Evolutionary conservation across 768 basidiomycete genomes (phyloP).

Genomic region (Auricularia cornea): DNA sequence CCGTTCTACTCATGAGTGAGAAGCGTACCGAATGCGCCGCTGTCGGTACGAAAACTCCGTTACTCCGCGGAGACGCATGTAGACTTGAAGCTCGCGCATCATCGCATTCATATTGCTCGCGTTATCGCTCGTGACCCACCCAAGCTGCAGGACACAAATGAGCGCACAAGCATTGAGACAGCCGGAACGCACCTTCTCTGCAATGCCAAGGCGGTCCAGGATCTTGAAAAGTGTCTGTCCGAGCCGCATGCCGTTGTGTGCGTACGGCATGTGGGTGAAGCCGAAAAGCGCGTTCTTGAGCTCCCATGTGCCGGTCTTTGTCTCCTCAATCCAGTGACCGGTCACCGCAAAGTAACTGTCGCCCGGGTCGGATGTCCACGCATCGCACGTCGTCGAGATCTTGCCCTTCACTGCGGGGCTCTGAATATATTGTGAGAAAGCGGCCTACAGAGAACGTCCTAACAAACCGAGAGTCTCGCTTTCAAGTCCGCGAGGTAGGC

Average conservation of each 20-base stretch:
- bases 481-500: slow-evolving; percentile 4
- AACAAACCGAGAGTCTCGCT: slow-evolving; percentile 15
- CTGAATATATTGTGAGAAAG: slow-evolving; percentile 1
- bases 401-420: slow-evolving; percentile 15
- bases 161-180: not conserved
- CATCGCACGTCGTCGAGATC: slow-evolving; percentile 30
- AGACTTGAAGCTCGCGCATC: slow-evolving; percentile 18
- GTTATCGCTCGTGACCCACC: slow-evolving; percentile 31
- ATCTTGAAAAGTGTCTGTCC: slow-evolving; percentile 33
- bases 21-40: slow-evolving; percentile 13
- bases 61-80: slow-evolving; percentile 2
- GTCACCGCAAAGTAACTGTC: slow-evolving; percentile 2
- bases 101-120: slow-evolving; percentile 31
- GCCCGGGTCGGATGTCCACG: slow-evolving; percentile 18
- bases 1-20: not conserved
- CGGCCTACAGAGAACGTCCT: not conserved
- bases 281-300: slow-evolving; percentile 25
- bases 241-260: slow-evolving; percentile 28
- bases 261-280: slow-evolving; percentile 26
- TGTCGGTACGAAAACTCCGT: slow-evolving; percentile 2
- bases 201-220: slow-evolving; percentile 17
- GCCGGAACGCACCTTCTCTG: slow-evolving; percentile 21
- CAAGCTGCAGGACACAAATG: slow-evolving; percentile 20
- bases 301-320: slow-evolving; percentile 16
- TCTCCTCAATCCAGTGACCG: slow-evolving; percentile 4